These are phyloP conservation scores for Fusarium globosum DNA, from an alignment of 2,329 filamentous ascomycete genomes.

Conservation along the genomic window DNA sequence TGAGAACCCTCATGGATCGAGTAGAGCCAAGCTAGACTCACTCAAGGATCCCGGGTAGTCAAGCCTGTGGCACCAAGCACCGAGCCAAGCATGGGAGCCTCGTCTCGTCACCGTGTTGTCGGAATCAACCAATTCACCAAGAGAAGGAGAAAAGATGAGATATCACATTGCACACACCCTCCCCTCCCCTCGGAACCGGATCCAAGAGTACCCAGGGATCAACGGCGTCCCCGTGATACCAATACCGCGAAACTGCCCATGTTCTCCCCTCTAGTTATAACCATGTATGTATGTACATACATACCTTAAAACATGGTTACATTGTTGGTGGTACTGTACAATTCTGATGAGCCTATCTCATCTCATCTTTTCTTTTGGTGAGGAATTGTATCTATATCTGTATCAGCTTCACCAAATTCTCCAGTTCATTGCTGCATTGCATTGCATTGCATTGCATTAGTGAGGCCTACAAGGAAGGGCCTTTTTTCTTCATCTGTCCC, in stretches of 20 bases:
- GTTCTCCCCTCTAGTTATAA: conserved; percentile 5
- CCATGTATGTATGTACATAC: neutral
- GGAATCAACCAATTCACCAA: conserved; percentile 21
- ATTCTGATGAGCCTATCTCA: neutral
- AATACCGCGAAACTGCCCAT: conserved; percentile 12
- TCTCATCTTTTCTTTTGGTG: neutral
- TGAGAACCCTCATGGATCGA: neutral
- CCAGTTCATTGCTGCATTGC: neutral
- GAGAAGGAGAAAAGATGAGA: conserved; percentile 13
- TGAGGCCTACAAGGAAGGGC: conserved; percentile 2
- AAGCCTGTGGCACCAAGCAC: neutral
- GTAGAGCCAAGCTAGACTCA: neutral
- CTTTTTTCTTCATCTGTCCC: neutral
- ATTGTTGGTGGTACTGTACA: conserved; percentile 8
- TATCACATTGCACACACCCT: conserved; percentile 1
- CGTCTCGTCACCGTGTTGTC: conserved; percentile 37
- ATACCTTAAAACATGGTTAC: conserved; percentile 1
- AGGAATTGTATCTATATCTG: neutral
- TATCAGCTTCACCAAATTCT: neutral
- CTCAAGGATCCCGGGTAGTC: neutral
- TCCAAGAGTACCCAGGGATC: conserved; percentile 1
- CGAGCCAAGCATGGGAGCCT: conserved; percentile 26
- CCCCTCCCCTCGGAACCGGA: conserved; percentile 10
- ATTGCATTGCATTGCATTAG: neutral
- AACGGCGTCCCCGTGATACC: conserved; percentile 23